phyloP scores from a whole-genome alignment of 179 eudicot genomes.

The Heliamphora pulchella region DNA sequence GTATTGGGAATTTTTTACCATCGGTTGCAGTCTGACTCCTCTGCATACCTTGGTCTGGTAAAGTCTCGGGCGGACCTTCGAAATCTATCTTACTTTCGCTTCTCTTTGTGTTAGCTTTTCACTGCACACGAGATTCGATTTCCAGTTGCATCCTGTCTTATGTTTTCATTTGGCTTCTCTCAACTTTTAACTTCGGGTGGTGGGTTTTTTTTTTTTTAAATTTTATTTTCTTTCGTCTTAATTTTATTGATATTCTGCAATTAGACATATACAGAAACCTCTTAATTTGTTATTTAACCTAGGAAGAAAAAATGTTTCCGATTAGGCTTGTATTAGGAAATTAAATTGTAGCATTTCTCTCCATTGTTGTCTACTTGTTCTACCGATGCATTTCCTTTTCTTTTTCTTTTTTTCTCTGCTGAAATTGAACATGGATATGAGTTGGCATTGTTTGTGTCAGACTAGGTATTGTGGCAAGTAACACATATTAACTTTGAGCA shows the following conservation, averaged over 20 bases:
- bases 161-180: not conserved
- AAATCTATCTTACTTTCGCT: not conserved
- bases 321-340: conserved; percentile 4
- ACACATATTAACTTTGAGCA: too few relatives aligned
- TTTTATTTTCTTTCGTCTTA: not conserved
- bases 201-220: not conserved
- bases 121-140: not conserved
- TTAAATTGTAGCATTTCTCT: not conserved
- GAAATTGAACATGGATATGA: not conserved
- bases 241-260: not conserved
- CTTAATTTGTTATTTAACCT: not conserved
- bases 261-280: not conserved
- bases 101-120: not conserved
- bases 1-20: not conserved
- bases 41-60: not conserved
- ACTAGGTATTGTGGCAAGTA: not conserved
- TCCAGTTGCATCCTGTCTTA: not conserved
- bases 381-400: not conserved
- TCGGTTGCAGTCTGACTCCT: conserved; percentile 3
- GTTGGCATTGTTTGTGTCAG: conserved; percentile 4
- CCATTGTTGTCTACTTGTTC: not conserved
- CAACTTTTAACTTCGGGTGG: too few relatives aligned
- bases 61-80: not conserved
- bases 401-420: not conserved
- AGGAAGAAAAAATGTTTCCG: not conserved